A percentile compares a stretch with the other conserved stretches of the same genome.
These are phyloP conservation scores for Moniliophthora roreri DNA, from an alignment of 1,284 basidiomycete genomes.

Conservation along the genomic window DNA sequence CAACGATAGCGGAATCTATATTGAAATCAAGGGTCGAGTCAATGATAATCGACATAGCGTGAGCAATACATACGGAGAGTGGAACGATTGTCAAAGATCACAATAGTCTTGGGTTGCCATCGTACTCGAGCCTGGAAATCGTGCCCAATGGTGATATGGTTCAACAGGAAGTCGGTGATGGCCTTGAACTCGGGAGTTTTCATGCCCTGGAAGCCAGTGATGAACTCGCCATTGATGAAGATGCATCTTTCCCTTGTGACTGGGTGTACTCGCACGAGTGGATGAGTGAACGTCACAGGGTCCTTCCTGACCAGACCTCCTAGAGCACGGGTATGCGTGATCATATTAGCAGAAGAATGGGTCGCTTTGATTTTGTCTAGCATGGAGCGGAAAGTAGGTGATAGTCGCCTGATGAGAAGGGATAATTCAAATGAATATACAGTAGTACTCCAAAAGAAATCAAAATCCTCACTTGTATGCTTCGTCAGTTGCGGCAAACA, in stretches of 20 bases:
- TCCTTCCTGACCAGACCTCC: conserved; percentile 22
- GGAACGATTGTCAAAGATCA: conserved; percentile 22
- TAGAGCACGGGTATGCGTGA: conserved; percentile 17
- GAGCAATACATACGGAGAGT: conserved; percentile 18
- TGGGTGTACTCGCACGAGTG: conserved; percentile 21
- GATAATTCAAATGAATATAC: too few species aligned
- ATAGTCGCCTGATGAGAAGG: conserved; percentile 16
- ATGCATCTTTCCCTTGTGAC: conserved; percentile 18
- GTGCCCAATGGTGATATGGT: conserved; percentile 18
- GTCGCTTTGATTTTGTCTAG: conserved; percentile 18
- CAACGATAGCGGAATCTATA: conserved; percentile 21
- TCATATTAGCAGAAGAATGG: conserved; percentile 23
- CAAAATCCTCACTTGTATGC: conserved; percentile 17
- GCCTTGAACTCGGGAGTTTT: conserved; percentile 20
- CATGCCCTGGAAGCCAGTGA: conserved; percentile 20
- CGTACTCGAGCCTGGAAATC: conserved; percentile 21
- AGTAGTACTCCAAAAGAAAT: background rate
- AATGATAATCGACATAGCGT: background rate
- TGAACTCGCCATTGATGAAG: conserved; percentile 23
- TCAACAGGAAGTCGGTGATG: conserved; percentile 18
- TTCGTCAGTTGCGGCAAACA: conserved; percentile 20
- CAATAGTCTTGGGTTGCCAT: conserved; percentile 20
- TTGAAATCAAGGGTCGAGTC: background rate
- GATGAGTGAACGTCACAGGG: conserved; percentile 19
- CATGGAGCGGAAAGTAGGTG: conserved; percentile 18